Conservation (phyloP, 73 alveolate genomes). For the Breviolum minutum region DNA sequence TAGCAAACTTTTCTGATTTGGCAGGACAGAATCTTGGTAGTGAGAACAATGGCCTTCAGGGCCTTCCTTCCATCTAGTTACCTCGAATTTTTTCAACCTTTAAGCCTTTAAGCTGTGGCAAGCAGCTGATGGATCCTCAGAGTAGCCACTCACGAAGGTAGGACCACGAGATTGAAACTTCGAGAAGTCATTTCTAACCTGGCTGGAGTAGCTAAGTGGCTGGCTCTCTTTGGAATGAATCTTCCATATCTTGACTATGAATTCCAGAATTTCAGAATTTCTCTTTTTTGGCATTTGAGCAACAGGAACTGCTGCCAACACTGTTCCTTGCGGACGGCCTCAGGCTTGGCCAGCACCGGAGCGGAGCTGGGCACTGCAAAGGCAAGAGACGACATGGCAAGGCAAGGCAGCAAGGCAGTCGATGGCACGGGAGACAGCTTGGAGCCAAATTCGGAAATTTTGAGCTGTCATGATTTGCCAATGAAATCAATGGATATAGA, state of each 20-base stretch:
- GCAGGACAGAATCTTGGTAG: too few species aligned
- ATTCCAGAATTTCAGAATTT: too few species aligned
- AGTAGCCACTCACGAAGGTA: conserved; percentile 9
- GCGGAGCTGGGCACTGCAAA: neutral
- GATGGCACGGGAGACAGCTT: neutral
- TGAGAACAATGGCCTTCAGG: neutral
- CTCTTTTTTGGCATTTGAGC: too few species aligned
- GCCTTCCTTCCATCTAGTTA: neutral
- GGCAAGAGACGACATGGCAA: conserved; percentile 4
- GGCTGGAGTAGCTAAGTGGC: neutral
- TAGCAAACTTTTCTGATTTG: too few species aligned
- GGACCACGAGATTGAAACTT: conserved; percentile 38
- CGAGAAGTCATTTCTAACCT: conserved; percentile 23
- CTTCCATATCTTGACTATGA: neutral
- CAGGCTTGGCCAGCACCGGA: neutral
- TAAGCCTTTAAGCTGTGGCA: neutral
- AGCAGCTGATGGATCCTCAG: conserved; percentile 20
- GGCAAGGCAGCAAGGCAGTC: neutral
- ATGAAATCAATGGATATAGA: neutral
- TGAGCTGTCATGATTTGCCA: neutral
- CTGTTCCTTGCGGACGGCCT: too few species aligned
- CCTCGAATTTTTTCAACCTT: too few species aligned
- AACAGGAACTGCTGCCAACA: too few species aligned
- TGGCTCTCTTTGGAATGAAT: neutral
- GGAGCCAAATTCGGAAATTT: neutral